Evolutionary conservation across 805 yeast species (phyloP).

Genomic region (Brettanomyces sp.): DNA sequence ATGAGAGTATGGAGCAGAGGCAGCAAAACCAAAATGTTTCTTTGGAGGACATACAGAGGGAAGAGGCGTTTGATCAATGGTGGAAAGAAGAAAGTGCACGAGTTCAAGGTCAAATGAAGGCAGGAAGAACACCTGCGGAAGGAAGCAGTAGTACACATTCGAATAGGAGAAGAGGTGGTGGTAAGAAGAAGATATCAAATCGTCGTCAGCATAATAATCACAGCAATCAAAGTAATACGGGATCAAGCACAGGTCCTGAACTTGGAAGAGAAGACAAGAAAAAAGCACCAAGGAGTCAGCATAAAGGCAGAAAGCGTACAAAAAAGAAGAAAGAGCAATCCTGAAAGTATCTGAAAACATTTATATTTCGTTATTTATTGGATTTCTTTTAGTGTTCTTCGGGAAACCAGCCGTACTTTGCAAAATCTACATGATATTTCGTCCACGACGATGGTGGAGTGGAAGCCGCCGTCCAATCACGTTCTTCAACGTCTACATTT

Average conservation of each 20-base stretch:
- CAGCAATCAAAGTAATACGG: neutral
- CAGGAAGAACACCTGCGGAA: neutral
- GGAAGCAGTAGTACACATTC: neutral
- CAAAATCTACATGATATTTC: conserved; percentile 31
- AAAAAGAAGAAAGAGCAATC: neutral
- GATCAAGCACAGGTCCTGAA: neutral
- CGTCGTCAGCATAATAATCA: neutral
- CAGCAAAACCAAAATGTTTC: conserved; percentile 22
- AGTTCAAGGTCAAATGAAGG: conserved; percentile 38
- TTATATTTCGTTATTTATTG: neutral
- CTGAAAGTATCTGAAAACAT: neutral
- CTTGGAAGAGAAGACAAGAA: too few relatives aligned
- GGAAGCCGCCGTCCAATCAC: neutral
- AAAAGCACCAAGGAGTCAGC: too few relatives aligned
- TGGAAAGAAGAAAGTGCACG: conserved; percentile 72
- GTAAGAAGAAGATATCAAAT: neutral
- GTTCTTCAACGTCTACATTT: conserved; percentile 31
- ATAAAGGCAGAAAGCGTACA: neutral
- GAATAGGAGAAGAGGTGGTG: neutral
- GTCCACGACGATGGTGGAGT: conserved; percentile 1
- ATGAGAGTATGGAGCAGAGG: conserved; percentile 18
- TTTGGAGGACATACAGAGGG: conserved; percentile 65
- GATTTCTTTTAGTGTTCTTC: conserved; percentile 6
- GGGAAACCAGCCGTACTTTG: conserved; percentile 65
- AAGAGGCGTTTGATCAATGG: conserved; percentile 81